phyloP scores from a whole-genome alignment of 441 rosid species.

The Hypseocharis bilobata region DNA sequence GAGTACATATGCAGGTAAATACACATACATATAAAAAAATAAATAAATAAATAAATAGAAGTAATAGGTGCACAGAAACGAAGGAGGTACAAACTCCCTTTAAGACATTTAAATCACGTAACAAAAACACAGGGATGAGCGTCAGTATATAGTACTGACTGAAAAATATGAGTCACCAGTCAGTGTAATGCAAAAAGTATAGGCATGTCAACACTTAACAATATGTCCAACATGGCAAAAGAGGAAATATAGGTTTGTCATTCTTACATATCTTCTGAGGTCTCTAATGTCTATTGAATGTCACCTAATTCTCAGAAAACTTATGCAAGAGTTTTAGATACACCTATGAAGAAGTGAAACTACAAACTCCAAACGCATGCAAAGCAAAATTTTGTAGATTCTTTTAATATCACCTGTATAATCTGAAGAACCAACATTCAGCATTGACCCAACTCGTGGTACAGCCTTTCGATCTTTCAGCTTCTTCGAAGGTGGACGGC shows the following conservation, averaged over 20 bases:
- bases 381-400: background rate
- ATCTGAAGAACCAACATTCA: conserved; percentile 42
- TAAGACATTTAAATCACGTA: background rate
- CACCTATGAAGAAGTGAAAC: too few species aligned
- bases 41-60: background rate
- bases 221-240: background rate
- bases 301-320: too few species aligned
- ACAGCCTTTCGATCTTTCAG: conserved; percentile 64
- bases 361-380: background rate
- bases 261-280: too few species aligned
- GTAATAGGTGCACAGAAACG: background rate
- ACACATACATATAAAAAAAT: background rate
- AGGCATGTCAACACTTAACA: background rate
- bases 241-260: background rate
- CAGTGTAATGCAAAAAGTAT: background rate
- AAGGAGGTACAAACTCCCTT: background rate
- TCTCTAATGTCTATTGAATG: too few species aligned
- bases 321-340: too few species aligned
- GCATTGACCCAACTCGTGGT: conserved; percentile 38
- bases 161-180: background rate
- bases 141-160: background rate
- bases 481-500: conserved; percentile 70
- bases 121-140: background rate
- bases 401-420: conserved; percentile 38
- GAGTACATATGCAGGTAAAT: background rate